Conservation (phyloP, 805 yeast species). For the Suhomyces faveliae region DNA sequence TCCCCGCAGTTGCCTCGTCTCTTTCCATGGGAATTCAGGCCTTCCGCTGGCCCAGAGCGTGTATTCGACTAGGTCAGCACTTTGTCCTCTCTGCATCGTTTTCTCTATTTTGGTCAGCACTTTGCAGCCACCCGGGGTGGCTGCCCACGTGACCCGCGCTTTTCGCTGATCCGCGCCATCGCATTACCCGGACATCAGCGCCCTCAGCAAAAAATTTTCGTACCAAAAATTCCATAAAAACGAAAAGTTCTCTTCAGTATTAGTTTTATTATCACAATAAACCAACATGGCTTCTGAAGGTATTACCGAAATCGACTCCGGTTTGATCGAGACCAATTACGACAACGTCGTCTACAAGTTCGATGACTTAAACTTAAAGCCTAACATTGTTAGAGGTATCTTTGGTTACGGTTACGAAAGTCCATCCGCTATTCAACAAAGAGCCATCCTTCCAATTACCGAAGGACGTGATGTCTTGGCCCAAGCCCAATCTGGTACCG, state of each 20-base stretch:
- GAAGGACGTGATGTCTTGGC: conserved; percentile 95
- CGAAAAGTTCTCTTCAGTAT: conserved; percentile 4
- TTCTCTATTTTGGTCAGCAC: no score
- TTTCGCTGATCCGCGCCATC: conserved; percentile 2
- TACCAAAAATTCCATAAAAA: conserved; percentile 3
- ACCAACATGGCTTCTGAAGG: conserved; percentile 58
- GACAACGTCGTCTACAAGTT: conserved; percentile 78
- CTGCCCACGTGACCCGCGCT: not conserved
- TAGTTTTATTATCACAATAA: conserved; percentile 2
- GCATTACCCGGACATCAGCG: conserved; percentile 12
- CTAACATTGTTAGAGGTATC: conserved; percentile 70
- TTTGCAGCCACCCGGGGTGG: not conserved
- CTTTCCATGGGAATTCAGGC: conserved; percentile 40
- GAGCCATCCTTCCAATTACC: conserved; percentile 94
- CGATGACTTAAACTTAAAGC: conserved; percentile 74
- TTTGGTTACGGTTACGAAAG: conserved; percentile 91
- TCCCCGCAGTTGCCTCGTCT: conserved; percentile 12
- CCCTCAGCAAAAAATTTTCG: conserved; percentile 12
- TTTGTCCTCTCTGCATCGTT: no score
- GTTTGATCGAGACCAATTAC: conserved; percentile 90
- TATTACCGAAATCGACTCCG: conserved; percentile 76
- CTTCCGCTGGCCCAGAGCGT: conserved; percentile 21
- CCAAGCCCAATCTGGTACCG: conserved; percentile 99
- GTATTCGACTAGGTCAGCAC: conserved; percentile 13
- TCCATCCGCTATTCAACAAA: conserved; percentile 96